These are phyloP conservation scores for Angomonas deanei DNA, from an alignment of 208 protist species.

Conservation along the genomic window DNA sequence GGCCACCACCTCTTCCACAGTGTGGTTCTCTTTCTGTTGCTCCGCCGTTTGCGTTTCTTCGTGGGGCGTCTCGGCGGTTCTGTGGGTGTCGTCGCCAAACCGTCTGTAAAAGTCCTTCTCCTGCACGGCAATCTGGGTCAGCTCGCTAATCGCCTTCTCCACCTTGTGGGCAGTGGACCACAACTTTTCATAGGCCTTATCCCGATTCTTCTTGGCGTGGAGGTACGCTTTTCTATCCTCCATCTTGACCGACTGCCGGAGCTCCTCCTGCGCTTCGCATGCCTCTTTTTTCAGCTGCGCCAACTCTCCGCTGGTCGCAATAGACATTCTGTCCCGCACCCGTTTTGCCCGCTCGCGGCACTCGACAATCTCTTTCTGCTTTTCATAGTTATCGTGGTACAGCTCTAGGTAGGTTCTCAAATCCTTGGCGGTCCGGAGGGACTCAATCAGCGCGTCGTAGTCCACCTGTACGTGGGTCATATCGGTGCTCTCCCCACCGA, in stretches of 20 bases:
- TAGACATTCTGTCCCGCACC: conserved; percentile 30
- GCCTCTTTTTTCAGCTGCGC: conserved; percentile 23
- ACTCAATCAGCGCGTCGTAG: background rate
- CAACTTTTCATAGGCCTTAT: conserved; percentile 27
- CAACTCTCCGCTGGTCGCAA: conserved; percentile 34
- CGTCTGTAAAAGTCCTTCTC: conserved; percentile 31
- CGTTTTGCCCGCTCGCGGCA: conserved; percentile 19
- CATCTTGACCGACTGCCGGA: conserved; percentile 29
- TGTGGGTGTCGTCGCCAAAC: background rate
- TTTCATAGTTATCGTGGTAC: background rate
- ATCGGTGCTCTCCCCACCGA: background rate
- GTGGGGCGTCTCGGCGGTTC: background rate
- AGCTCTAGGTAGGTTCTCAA: background rate
- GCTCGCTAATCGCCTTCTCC: conserved; percentile 30
- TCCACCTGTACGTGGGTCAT: conserved; percentile 6
- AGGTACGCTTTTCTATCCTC: conserved; percentile 34
- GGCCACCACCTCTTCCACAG: background rate
- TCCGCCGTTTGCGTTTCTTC: background rate
- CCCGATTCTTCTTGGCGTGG: conserved; percentile 27
- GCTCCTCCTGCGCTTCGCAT: conserved; percentile 30
- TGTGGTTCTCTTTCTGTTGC: background rate
- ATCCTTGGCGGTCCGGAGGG: conserved; percentile 13
- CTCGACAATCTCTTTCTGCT: conserved; percentile 25
- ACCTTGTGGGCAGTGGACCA: conserved; percentile 32
- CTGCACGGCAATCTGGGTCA: conserved; percentile 32